phyloP scores from a whole-genome alignment of 345 rosid genomes.

The Carallia brachiata region DNA sequence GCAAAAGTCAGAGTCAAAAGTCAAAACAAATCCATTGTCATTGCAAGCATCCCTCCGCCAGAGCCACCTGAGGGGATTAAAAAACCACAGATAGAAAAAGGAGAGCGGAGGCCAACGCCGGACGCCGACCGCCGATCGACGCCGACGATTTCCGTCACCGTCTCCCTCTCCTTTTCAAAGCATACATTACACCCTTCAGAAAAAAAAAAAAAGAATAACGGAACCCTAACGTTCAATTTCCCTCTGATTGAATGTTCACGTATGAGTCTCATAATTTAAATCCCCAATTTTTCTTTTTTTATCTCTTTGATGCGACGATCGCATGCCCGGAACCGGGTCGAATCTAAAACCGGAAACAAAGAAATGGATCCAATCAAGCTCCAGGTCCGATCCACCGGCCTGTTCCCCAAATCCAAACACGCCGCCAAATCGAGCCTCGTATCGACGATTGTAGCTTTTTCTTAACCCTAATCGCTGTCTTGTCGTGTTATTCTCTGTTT shows the following conservation, averaged over 20 bases:
- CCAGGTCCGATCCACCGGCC: constrained; percentile 44
- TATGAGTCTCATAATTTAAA: constrained; percentile 18
- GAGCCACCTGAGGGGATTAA: too few species aligned
- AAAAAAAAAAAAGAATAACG: not conserved
- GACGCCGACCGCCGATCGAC: too few species aligned
- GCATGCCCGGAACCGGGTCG: constrained; percentile 56
- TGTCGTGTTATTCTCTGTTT: constrained; percentile 28
- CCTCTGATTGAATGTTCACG: not conserved
- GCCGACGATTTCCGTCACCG: too few species aligned
- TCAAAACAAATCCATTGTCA: too few species aligned
- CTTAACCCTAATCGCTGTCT: constrained; percentile 21
- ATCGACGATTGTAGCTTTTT: constrained; percentile 21
- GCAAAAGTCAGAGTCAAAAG: too few species aligned
- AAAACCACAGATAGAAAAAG: too few species aligned
- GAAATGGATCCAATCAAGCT: constrained; percentile 55
- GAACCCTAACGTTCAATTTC: not conserved
- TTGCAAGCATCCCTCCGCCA: too few species aligned
- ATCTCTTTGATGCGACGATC: constrained; percentile 73
- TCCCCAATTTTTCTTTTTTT: not conserved
- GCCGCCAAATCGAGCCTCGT: constrained; percentile 23
- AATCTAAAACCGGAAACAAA: constrained; percentile 16
- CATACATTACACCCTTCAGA: not conserved
- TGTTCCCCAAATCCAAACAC: constrained; percentile 31
- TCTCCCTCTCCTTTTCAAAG: too few species aligned
- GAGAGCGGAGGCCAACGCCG: too few species aligned